Conservation (phyloP, 1,139 yeast species). For the Nakaseomyces nivariensis region DNA sequence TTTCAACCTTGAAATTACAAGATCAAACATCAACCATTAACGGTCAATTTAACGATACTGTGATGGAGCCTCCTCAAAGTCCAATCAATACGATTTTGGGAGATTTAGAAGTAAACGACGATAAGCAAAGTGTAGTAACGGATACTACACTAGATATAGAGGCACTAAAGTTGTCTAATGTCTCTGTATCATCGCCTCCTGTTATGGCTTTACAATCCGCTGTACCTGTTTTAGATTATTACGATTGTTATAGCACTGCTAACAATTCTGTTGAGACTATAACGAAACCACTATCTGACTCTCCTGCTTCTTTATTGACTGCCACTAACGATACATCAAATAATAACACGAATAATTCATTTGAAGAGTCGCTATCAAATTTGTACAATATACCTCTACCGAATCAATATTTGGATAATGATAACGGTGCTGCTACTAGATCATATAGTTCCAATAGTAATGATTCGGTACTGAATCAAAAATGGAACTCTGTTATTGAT, state of each 20-base stretch:
- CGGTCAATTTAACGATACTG: background rate
- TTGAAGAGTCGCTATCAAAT: background rate
- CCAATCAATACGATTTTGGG: background rate
- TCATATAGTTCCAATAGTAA: background rate
- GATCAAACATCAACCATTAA: background rate
- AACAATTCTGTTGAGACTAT: constrained; percentile 1
- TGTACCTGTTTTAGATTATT: background rate
- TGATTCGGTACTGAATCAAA: background rate
- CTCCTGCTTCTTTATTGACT: background rate
- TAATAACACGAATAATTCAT: background rate
- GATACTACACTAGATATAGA: constrained; percentile 8
- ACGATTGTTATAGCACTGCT: background rate
- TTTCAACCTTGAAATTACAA: background rate
- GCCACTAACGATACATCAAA: background rate
- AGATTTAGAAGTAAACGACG: constrained; percentile 8
- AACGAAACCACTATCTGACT: background rate
- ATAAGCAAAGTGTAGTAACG: constrained; percentile 12
- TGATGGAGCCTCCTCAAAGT: background rate
- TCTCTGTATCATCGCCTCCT: background rate
- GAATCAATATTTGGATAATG: background rate
- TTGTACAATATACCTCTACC: background rate
- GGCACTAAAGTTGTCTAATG: background rate
- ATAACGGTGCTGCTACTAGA: background rate
- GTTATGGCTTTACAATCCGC: background rate
- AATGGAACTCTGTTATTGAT: background rate